Conservation (phyloP, 2,329 filamentous ascomycete genomes). For the Ascochyta viciae-villosae region DNA sequence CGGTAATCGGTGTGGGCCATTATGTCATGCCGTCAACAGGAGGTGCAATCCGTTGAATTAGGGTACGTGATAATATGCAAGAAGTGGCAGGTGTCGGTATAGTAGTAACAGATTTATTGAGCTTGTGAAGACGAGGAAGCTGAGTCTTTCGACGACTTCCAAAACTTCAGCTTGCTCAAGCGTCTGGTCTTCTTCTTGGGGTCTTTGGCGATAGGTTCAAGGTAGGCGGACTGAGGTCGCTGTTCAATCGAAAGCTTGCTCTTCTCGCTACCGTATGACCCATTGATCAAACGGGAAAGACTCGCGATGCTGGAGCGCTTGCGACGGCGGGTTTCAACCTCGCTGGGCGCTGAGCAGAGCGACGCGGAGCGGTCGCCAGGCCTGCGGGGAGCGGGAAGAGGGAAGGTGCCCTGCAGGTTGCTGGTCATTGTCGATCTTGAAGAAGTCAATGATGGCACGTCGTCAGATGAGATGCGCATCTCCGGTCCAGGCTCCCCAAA, state of each 20-base stretch:
- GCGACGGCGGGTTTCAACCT: conserved; percentile 62
- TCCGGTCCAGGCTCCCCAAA: conserved; percentile 78
- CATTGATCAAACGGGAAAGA: conserved; percentile 77
- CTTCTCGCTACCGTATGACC: conserved; percentile 69
- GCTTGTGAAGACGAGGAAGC: conserved; percentile 29
- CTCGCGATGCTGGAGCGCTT: conserved; percentile 79
- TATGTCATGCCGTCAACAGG: conserved; percentile 46
- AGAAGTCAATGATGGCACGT: conserved; percentile 76
- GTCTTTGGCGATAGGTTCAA: conserved; percentile 67
- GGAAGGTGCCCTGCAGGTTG: conserved; percentile 65
- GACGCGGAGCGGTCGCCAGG: conserved; percentile 51
- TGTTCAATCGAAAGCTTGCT: conserved; percentile 77
- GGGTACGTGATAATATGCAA: conserved; percentile 23
- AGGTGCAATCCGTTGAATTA: conserved; percentile 30
- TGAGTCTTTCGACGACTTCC: conserved; percentile 61
- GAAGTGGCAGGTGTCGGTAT: conserved; percentile 11
- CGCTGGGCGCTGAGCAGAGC: conserved; percentile 50
- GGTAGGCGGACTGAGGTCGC: conserved; percentile 56
- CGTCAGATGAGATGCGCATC: conserved; percentile 72
- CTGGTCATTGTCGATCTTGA: conserved; percentile 79
- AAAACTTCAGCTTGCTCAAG: conserved; percentile 78
- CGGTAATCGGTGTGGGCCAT: conserved; percentile 37
- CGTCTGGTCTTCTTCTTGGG: conserved; percentile 70
- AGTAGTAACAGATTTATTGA: conserved; percentile 19
- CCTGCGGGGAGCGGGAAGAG: conserved; percentile 52